A percentile compares a stretch with the other conserved stretches of the same genome.
Conservation (phyloP, 2,329 filamentous ascomycete genomes). For the Polytolypa hystricis region DNA sequence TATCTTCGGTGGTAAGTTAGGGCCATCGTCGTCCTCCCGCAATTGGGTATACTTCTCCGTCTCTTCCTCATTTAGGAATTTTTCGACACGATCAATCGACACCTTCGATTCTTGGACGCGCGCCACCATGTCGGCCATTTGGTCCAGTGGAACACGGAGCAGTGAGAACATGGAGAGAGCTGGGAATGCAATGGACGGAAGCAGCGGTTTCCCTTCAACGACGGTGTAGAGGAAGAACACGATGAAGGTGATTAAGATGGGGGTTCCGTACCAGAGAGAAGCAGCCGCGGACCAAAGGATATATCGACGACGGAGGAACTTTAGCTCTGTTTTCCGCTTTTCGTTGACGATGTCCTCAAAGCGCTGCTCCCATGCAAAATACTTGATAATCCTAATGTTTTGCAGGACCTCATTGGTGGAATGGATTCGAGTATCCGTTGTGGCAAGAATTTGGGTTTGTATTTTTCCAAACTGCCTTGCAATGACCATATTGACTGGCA, state of each 20-base stretch:
- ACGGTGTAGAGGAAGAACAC: conserved; percentile 91
- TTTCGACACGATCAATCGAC: conserved; percentile 90
- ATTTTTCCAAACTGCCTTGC: conserved; percentile 74
- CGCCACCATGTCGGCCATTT: conserved; percentile 96
- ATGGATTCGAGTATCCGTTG: conserved; percentile 91
- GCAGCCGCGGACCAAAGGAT: conserved; percentile 86
- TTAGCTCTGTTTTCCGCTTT: conserved; percentile 69
- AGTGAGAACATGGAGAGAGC: conserved; percentile 93
- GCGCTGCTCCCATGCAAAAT: conserved; percentile 94
- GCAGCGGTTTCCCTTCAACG: conserved; percentile 76
- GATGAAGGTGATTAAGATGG: conserved; percentile 89
- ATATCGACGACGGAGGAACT: conserved; percentile 68
- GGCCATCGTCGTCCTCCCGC: conserved; percentile 53
- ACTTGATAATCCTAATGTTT: conserved; percentile 98
- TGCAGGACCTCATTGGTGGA: conserved; percentile 94
- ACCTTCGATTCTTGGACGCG: conserved; percentile 97
- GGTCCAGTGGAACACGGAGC: conserved; percentile 82
- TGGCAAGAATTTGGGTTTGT: conserved; percentile 82
- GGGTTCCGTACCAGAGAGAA: conserved; percentile 92
- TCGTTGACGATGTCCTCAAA: conserved; percentile 81
- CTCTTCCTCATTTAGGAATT: conserved; percentile 86
- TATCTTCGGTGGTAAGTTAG: conserved; percentile 61
- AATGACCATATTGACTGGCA: conserved; percentile 84
- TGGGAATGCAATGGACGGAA: conserved; percentile 90
- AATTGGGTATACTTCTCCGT: conserved; percentile 92